A percentile compares a stretch with the other conserved stretches of the same genome.
phyloP scores from a whole-genome alignment of 1,284 basidiomycete genomes.

The Pholiota adiposa region DNA sequence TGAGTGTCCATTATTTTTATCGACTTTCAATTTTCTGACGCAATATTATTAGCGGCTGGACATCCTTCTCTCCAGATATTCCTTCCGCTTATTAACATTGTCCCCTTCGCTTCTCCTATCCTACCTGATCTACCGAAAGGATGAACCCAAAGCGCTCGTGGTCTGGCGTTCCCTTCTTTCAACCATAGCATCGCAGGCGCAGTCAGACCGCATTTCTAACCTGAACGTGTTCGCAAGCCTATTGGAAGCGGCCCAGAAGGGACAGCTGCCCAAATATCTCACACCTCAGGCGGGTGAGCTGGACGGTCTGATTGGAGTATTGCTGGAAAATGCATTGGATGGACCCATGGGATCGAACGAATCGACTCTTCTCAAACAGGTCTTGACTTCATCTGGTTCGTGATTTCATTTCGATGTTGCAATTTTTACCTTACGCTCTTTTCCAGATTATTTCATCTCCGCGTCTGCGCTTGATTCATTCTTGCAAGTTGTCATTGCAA shows the following conservation, averaged over 20 bases:
- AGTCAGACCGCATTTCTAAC: constrained; percentile 6
- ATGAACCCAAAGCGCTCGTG: constrained; percentile 33
- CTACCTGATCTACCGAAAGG: constrained; percentile 49
- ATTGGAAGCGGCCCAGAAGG: constrained; percentile 42
- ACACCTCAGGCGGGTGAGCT: constrained; percentile 47
- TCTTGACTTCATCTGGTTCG: constrained; percentile 41
- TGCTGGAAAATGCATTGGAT: constrained; percentile 30
- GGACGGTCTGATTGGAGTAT: constrained; percentile 40
- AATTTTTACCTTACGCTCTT: not conserved
- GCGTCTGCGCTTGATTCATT: constrained; percentile 35
- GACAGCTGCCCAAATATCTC: constrained; percentile 42
- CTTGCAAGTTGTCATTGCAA: constrained; percentile 38
- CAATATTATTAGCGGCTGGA: constrained; percentile 49
- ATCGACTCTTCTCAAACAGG: constrained; percentile 35
- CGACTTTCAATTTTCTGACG: not conserved
- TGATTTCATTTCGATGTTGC: constrained; percentile 9
- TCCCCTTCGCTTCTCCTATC: constrained; percentile 50
- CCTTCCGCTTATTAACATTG: constrained; percentile 42
- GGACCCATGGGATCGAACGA: constrained; percentile 23
- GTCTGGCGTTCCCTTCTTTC: constrained; percentile 53
- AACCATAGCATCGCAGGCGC: constrained; percentile 17
- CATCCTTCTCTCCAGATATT: constrained; percentile 40
- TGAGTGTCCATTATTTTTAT: constrained; percentile 27
- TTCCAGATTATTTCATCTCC: constrained; percentile 44
- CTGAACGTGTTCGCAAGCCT: constrained; percentile 35